Percentiles rank a stretch among this genome's conserved stretches.
phyloP scores from a whole-genome alignment of 306 rosid genomes.

The Lagenaria siceraria region DNA sequence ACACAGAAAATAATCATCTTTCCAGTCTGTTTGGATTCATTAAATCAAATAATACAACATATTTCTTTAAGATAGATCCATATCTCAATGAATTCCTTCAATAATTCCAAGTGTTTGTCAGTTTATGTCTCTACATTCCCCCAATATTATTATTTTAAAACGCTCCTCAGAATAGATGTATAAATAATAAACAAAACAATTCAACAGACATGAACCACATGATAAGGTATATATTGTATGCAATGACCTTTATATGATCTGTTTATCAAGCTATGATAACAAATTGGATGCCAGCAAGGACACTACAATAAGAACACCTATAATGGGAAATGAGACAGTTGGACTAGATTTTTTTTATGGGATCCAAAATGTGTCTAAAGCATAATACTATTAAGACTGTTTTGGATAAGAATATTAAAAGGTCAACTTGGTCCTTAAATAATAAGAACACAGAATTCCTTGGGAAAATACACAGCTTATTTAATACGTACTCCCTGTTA shows the following conservation, averaged over 20 bases:
- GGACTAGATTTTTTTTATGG: background rate
- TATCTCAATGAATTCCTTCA: background rate
- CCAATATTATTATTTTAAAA: background rate
- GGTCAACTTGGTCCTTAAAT: background rate
- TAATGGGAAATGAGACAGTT: background rate
- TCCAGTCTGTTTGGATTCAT: background rate
- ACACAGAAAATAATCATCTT: background rate
- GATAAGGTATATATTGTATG: background rate
- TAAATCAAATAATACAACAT: background rate
- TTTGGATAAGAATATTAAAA: background rate
- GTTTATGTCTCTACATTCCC: background rate
- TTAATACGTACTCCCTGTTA: background rate
- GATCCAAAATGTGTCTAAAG: background rate
- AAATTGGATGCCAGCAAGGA: slow-evolving; percentile 7
- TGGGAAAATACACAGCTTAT: background rate
- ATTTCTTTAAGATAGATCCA: background rate
- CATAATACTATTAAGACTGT: background rate
- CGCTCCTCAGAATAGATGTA: background rate
- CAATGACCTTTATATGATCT: background rate
- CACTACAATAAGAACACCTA: background rate
- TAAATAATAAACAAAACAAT: background rate
- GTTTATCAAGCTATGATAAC: slow-evolving; percentile 8
- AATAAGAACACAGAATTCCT: background rate
- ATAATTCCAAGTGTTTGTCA: background rate
- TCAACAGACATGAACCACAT: background rate